A percentile compares a stretch with the other conserved stretches of the same genome.
phyloP scores from a whole-genome alignment of 371 early-diverging fungal genomes.

The Sporodiniella umbellata region DNA sequence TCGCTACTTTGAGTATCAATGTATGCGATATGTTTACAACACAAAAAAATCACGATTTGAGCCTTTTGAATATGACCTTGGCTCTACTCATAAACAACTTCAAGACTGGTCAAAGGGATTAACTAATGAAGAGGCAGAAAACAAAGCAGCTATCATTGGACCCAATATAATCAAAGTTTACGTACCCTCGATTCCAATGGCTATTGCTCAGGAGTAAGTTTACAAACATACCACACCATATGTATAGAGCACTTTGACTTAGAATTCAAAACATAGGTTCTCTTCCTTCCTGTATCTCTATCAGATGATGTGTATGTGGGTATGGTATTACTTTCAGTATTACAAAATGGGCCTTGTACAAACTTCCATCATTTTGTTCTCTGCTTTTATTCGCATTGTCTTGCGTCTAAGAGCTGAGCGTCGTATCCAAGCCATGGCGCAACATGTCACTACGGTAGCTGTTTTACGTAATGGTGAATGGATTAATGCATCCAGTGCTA shows the following conservation, averaged over 20 bases:
- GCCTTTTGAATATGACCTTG: slow-evolving; percentile 54
- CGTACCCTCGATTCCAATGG: slow-evolving; percentile 45
- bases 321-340: slow-evolving; percentile 68
- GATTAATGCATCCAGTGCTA: slow-evolving; percentile 38
- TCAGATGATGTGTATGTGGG: slow-evolving; percentile 69
- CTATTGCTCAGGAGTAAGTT: slow-evolving; percentile 51
- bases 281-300: slow-evolving; percentile 69
- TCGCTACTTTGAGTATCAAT: slow-evolving; percentile 68
- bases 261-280: slow-evolving; percentile 25
- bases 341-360: slow-evolving; percentile 70
- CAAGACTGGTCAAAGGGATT: slow-evolving; percentile 50
- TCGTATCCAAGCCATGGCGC: slow-evolving; percentile 60
- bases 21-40: slow-evolving; percentile 68
- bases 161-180: slow-evolving; percentile 61
- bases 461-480: slow-evolving; percentile 61
- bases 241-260: not conserved
- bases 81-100: slow-evolving; percentile 44
- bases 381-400: slow-evolving; percentile 63
- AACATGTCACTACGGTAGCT: slow-evolving; percentile 37
- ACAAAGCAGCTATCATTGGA: slow-evolving; percentile 54
- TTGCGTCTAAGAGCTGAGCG: slow-evolving; percentile 57
- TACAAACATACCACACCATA: too few relatives aligned
- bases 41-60: slow-evolving; percentile 38
- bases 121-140: slow-evolving; percentile 41
- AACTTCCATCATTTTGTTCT: slow-evolving; percentile 57